Evolutionary conservation across 2,329 filamentous ascomycete genomes (phyloP).

Genomic region (Periconia digitata): DNA sequence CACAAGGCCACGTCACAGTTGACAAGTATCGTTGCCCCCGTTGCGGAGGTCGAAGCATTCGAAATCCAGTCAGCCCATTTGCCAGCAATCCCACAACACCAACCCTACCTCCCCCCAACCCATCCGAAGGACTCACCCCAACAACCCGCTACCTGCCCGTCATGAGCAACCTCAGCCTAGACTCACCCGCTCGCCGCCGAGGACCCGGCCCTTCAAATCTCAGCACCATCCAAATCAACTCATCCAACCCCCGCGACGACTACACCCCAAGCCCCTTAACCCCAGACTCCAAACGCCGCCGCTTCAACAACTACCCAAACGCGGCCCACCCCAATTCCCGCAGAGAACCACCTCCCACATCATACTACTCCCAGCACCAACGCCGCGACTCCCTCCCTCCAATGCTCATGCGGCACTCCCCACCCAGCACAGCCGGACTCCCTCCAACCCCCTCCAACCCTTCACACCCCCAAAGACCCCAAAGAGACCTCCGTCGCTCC

Average conservation of each 20-base stretch:
- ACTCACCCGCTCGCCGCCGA: conserved; percentile 33
- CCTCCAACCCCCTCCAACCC: neutral
- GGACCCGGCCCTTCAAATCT: conserved; percentile 12
- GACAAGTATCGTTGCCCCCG: conserved; percentile 63
- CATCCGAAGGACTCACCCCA: conserved; percentile 33
- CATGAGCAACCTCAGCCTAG: conserved; percentile 47
- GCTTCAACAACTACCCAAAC: conserved; percentile 38
- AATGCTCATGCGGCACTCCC: conserved; percentile 32
- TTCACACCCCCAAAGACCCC: conserved; percentile 31
- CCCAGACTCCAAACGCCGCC: conserved; percentile 38
- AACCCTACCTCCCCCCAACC: conserved; percentile 44
- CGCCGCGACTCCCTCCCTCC: conserved; percentile 39
- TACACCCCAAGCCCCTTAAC: conserved; percentile 37
- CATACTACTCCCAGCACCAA: conserved; percentile 3
- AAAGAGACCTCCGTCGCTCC: conserved; percentile 25
- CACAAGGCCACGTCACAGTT: conserved; percentile 35
- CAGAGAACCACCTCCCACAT: conserved; percentile 50
- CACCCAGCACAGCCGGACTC: conserved; percentile 32
- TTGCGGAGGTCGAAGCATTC: conserved; percentile 70
- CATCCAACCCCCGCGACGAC: conserved; percentile 21
- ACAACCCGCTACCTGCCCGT: conserved; percentile 38
- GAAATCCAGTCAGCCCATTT: conserved; percentile 62
- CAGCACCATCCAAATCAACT: conserved; percentile 30
- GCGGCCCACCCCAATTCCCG: conserved; percentile 50
- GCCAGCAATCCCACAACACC: conserved; percentile 46